phyloP scores from a whole-genome alignment of 257 asterid species.

The Jacaranda mimosifolia region DNA sequence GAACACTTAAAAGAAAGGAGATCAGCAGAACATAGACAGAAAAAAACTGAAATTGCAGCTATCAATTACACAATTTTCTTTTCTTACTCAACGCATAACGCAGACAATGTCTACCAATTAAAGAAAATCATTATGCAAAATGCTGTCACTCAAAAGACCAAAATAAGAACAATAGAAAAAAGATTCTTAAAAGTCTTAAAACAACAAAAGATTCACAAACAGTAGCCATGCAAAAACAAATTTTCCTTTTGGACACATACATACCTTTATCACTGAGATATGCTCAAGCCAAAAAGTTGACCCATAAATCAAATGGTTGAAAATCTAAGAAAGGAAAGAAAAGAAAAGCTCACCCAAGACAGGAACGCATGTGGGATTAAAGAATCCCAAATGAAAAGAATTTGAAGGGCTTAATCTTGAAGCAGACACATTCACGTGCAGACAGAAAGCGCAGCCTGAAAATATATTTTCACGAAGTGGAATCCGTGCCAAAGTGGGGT shows the following conservation, averaged over 20 bases:
- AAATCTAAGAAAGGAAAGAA: neutral
- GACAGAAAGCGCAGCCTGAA: neutral
- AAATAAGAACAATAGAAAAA: too few species aligned
- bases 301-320: neutral
- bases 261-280: neutral
- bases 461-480: too few species aligned
- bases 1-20: neutral
- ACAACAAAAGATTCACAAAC: neutral
- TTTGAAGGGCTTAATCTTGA: neutral
- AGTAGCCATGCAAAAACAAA: neutral
- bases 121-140: neutral
- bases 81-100: neutral
- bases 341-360: neutral
- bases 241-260: neutral
- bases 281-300: slow-evolving; percentile 1
- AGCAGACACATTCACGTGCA: slow-evolving; percentile 1
- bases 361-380: neutral
- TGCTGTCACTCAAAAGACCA: too few species aligned
- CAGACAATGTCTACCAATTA: neutral
- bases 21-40: neutral
- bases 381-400: neutral
- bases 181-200: neutral
- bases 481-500: too few species aligned
- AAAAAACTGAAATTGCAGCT: neutral
- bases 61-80: neutral